Conservation (phyloP, 2,329 filamentous ascomycete species). For the Alternaria longipes region DNA sequence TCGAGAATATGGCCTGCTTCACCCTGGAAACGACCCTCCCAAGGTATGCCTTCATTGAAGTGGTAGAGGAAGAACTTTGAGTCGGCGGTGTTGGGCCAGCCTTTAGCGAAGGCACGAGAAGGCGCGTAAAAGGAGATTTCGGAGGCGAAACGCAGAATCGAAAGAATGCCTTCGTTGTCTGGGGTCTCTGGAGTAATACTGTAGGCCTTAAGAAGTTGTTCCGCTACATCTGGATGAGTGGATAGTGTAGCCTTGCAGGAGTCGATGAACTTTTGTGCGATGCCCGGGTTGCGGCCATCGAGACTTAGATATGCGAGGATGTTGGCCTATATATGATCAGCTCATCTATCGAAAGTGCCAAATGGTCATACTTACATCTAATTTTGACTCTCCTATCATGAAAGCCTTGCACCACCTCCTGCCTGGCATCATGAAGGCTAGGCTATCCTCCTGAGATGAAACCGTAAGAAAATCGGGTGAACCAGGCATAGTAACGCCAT, state of each 20-base stretch:
- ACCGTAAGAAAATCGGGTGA: constrained; percentile 38
- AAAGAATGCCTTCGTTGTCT: constrained; percentile 55
- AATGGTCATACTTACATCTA: constrained; percentile 51
- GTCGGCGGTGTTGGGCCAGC: constrained; percentile 40
- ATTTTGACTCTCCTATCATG: constrained; percentile 59
- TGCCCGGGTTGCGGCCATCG: constrained; percentile 36
- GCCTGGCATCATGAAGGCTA: constrained; percentile 47
- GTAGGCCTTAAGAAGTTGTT: constrained; percentile 52
- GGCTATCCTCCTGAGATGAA: constrained; percentile 36
- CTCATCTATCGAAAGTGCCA: background rate
- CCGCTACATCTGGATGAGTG: constrained; percentile 31
- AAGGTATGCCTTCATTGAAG: constrained; percentile 48
- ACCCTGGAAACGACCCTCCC: constrained; percentile 47
- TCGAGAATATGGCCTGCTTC: constrained; percentile 49
- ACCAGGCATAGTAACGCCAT: constrained; percentile 54
- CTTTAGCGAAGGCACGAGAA: constrained; percentile 52
- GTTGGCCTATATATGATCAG: constrained; percentile 27
- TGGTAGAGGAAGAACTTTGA: constrained; percentile 46
- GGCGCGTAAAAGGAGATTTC: constrained; percentile 60
- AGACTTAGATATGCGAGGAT: constrained; percentile 39
- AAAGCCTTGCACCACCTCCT: constrained; percentile 58
- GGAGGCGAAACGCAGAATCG: constrained; percentile 55
- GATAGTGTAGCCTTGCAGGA: constrained; percentile 44
- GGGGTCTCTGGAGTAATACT: constrained; percentile 46
- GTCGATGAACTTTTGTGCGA: constrained; percentile 48